A percentile compares a stretch with the other conserved stretches of the same genome.
Conservation (phyloP, 768 basidiomycete genomes). For the Suillus luteus region DNA sequence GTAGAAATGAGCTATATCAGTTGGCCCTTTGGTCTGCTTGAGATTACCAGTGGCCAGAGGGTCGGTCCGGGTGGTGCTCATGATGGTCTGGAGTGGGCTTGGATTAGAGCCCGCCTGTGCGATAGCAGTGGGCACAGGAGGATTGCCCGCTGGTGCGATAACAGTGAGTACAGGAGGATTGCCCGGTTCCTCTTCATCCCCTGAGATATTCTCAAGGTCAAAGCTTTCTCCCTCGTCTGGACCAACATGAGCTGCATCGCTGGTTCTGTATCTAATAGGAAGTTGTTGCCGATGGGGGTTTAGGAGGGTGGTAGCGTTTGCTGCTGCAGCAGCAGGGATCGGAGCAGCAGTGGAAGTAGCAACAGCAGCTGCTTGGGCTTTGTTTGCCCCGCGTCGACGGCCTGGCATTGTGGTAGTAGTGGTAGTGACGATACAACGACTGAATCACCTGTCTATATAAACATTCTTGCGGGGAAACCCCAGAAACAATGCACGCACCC, state of each 20-base stretch:
- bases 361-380: neutral
- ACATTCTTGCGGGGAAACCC: neutral
- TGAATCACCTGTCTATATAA: neutral
- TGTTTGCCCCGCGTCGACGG: neutral
- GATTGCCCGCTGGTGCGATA: too few relatives aligned
- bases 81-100: neutral
- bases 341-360: slow-evolving; percentile 9
- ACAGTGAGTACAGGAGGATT: too few relatives aligned
- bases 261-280: neutral
- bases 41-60: neutral
- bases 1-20: neutral
- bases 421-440: neutral
- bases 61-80: neutral
- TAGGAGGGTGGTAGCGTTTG: too few relatives aligned
- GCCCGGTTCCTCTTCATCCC: neutral
- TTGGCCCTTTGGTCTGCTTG: neutral
- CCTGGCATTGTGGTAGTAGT: neutral
- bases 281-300: neutral
- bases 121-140: neutral
- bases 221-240: neutral
- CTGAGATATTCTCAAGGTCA: neutral
- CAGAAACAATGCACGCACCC: neutral
- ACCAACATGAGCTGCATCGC: neutral
- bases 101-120: neutral
- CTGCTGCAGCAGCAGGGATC: too few relatives aligned